Conservation (phyloP, 2,329 filamentous ascomycete genomes). For the Trichoderma afroharzianum region DNA sequence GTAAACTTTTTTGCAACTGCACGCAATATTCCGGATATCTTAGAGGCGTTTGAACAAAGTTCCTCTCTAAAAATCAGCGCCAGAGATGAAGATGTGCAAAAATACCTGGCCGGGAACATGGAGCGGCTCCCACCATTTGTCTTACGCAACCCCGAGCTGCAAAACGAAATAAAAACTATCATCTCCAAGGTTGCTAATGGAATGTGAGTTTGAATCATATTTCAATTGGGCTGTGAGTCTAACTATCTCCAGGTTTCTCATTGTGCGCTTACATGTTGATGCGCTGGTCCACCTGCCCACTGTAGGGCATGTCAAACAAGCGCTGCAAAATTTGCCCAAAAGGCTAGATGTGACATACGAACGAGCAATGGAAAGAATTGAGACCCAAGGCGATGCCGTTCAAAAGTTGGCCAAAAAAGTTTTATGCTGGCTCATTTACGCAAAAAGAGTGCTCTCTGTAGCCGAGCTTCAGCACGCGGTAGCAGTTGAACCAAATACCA, state of each 20-base stretch:
- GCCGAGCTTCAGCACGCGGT: not conserved
- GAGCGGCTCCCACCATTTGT: not conserved
- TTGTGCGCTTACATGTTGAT: not conserved
- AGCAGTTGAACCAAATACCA: not conserved
- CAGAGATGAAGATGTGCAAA: slow-evolving; percentile 5
- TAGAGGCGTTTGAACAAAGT: not conserved
- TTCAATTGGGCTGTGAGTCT: not conserved
- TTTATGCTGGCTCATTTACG: not conserved
- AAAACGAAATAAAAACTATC: not conserved
- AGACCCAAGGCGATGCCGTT: not conserved
- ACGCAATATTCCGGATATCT: slow-evolving; percentile 21
- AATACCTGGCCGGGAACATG: not conserved
- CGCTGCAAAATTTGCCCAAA: not conserved
- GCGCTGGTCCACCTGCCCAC: not conserved
- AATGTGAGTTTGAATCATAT: not conserved
- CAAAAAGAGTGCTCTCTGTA: not conserved
- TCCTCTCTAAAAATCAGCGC: not conserved
- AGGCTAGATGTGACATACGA: not conserved
- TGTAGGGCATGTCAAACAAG: not conserved
- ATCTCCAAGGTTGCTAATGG: not conserved
- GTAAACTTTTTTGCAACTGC: not conserved
- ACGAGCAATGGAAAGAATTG: slow-evolving; percentile 10
- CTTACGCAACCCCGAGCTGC: not conserved
- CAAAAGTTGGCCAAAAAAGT: not conserved
- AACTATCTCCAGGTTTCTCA: not conserved